These are phyloP conservation scores for Erigeron canadensis DNA, from an alignment of 129 eudicot genomes.

Conservation along the genomic window DNA sequence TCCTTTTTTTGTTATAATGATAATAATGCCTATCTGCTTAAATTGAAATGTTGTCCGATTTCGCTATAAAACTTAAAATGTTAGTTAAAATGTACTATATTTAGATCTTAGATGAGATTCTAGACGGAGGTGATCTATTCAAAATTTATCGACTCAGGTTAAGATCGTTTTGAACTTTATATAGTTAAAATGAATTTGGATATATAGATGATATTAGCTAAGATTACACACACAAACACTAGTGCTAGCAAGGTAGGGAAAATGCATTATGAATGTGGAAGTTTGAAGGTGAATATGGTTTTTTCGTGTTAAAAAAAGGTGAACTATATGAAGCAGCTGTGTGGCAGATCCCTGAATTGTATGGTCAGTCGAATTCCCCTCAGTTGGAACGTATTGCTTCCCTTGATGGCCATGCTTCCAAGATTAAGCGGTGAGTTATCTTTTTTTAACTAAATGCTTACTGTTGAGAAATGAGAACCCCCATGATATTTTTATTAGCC, in stretches of 20 bases:
- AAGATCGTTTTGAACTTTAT: too few relatives aligned
- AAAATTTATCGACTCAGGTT: too few relatives aligned
- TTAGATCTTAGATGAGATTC: conserved; percentile 20
- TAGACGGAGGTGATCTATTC: too few relatives aligned
- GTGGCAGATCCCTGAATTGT: conserved; percentile 96
- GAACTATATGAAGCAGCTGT: conserved; percentile 84
- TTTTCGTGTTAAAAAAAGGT: too few relatives aligned
- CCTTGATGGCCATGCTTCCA: conserved; percentile 72
- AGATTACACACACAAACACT: background rate
- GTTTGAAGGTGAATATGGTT: background rate
- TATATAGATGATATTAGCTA: too few relatives aligned
- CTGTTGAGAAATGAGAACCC: background rate
- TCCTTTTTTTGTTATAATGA: too few relatives aligned
- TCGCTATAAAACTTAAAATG: conserved; percentile 2
- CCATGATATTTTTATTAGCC: conserved; percentile 17
- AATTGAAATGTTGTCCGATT: background rate
- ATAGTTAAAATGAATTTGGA: too few relatives aligned
- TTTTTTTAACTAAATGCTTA: conserved; percentile 9
- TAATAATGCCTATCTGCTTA: background rate
- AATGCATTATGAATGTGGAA: background rate
- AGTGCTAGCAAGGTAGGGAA: background rate
- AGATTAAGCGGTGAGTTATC: conserved; percentile 69
- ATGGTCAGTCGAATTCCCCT: conserved; percentile 93
- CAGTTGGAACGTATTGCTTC: conserved; percentile 80
- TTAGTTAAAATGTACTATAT: conserved; percentile 8